These are phyloP conservation scores for Astrocystis sublimbata DNA, from an alignment of 495 filamentous ascomycete genomes.

Conservation along the genomic window DNA sequence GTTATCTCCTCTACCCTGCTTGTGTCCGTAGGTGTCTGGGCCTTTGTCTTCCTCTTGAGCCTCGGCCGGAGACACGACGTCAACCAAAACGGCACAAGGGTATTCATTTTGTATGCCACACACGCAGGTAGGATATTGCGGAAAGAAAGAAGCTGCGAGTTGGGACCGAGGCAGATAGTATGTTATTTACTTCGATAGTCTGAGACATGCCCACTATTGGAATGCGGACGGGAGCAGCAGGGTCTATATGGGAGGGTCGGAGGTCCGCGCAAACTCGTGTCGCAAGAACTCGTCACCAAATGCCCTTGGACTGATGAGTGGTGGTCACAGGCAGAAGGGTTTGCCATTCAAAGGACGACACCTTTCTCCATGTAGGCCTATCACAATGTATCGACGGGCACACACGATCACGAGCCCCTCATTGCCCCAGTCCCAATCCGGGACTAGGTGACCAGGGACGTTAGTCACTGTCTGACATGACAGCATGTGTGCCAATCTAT, in stretches of 20 bases:
- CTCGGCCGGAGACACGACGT: conserved; percentile 27
- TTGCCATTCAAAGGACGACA: background rate
- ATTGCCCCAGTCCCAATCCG: conserved; percentile 11
- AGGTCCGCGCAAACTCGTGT: background rate
- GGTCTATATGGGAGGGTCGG: background rate
- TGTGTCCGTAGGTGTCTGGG: conserved; percentile 1
- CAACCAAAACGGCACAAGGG: conserved; percentile 24
- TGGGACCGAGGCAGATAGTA: too few relatives aligned
- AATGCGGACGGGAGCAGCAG: background rate
- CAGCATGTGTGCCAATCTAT: background rate
- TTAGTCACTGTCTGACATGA: conserved; percentile 6
- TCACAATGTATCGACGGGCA: background rate
- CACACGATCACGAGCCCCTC: conserved; percentile 16
- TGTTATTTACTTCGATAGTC: too few relatives aligned
- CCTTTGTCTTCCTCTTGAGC: conserved; percentile 23
- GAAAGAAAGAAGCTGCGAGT: too few relatives aligned
- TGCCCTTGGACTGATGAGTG: background rate
- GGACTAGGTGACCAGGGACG: background rate
- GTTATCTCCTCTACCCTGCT: conserved; percentile 17
- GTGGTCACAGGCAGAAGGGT: background rate
- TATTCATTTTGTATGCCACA: conserved; percentile 20
- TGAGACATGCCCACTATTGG: background rate
- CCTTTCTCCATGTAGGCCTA: background rate
- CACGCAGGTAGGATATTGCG: background rate
- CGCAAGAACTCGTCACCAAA: background rate